Evolutionary conservation across 768 basidiomycete species (phyloP), one percentile per base, ranked within the genome.

Genomic region (Tulasnella sp.): DNA sequence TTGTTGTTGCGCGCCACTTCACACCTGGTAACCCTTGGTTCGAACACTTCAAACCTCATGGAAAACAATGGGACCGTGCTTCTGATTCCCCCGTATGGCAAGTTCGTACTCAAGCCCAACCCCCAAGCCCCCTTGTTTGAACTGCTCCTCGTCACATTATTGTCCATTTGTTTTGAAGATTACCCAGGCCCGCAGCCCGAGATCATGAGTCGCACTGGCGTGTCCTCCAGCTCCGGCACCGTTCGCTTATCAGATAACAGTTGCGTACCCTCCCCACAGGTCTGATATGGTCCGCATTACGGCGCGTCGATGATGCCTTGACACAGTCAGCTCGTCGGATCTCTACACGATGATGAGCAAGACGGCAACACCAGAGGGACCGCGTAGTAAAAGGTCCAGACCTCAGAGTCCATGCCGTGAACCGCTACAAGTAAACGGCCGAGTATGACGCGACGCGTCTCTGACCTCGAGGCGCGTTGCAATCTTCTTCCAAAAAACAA

Each of bases 111-210:
- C 61, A 67, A 61, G 57, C 57, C 15, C n/a, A 61, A 29, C 57
- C 57, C 61, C 61, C 15, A 26, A 26, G 26, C 61, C 61, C 61
- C 26, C 26, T 35, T 67, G 32, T 44, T 44, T 44, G 29, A 67
- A 35, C 61, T 35, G 9, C 26, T 67, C 32, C 16, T 61, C 57
- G 57, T 67, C 61, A 67, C 61, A 67, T 67, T 67, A 67, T 67
- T 67, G 61, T 67, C 61, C 61, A 67, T 67, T 67, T 67, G 61
- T 67, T 67, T 67, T 67, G 61, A 67, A 67, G 11, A 67, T 67
- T 35, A 35, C 61, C 26, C 61, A 67, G 18, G 61, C 29, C 5
- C 51, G 44, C 44, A 20, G n/a, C 51, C 51, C 20, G 23, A 6
- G 23, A 51, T 51, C 23, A 67, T 67, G 61, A 67, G 61, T 67